These are phyloP conservation scores for Halophytophthora polymorphica DNA, from an alignment of 352 stramenopile species.

Conservation along the genomic window DNA sequence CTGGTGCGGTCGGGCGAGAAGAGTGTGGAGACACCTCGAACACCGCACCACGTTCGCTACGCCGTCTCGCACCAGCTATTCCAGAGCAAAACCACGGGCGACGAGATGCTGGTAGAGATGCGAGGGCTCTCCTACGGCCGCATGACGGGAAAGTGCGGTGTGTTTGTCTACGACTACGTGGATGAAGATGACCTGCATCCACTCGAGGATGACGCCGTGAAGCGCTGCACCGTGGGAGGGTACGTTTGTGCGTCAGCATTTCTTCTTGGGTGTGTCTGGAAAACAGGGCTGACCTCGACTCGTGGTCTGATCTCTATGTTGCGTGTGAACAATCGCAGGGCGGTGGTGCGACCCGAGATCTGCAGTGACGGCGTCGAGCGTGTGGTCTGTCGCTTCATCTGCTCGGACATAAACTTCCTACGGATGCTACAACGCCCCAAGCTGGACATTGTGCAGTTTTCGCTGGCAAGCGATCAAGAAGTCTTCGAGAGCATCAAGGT, in stretches of 20 bases:
- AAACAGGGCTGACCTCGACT: background rate
- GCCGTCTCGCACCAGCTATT: constrained; percentile 7
- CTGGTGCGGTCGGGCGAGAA: constrained; percentile 4
- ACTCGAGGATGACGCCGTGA: constrained; percentile 9
- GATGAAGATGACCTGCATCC: constrained; percentile 24
- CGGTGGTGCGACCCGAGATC: constrained; percentile 7
- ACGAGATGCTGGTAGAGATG: constrained; percentile 13
- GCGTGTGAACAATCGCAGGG: too few species aligned
- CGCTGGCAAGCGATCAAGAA: background rate
- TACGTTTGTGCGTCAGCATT: constrained; percentile 19
- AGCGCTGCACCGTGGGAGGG: constrained; percentile 11
- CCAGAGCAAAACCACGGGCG: constrained; percentile 1
- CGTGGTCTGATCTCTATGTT: too few species aligned
- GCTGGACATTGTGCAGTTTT: background rate
- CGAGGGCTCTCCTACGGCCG: constrained; percentile 13
- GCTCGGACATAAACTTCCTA: constrained; percentile 11
- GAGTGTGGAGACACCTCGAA: constrained; percentile 3
- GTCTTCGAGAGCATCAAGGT: constrained; percentile 5
- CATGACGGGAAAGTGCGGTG: constrained; percentile 7
- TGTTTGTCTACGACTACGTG: constrained; percentile 26
- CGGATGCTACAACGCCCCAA: background rate
- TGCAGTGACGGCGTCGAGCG: constrained; percentile 20
- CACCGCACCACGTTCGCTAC: constrained; percentile 21
- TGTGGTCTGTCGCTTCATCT: constrained; percentile 9
- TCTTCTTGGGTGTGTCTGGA: background rate